Percentiles rank a stretch among this genome's conserved stretches.
These are phyloP conservation scores for Dissoconium aciculare DNA, from an alignment of 2,329 filamentous ascomycete genomes.

Conservation along the genomic window DNA sequence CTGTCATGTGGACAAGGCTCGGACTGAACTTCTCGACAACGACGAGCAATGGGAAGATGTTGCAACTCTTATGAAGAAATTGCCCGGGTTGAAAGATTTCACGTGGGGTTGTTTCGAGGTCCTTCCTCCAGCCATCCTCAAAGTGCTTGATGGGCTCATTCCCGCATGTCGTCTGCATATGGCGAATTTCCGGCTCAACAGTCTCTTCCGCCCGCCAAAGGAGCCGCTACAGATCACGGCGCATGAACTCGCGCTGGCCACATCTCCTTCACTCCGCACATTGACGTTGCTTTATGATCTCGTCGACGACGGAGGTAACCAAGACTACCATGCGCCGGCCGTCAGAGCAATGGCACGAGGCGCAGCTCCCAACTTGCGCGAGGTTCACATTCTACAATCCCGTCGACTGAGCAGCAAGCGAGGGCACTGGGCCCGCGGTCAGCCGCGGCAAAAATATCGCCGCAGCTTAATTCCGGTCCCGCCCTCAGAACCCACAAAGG, in stretches of 20 bases:
- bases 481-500: background rate
- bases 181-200: background rate
- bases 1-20: conserved; percentile 1
- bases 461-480: background rate
- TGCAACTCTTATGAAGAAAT: conserved; percentile 1
- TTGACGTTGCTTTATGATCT: background rate
- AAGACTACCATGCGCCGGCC: conserved; percentile 1
- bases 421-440: background rate
- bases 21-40: background rate
- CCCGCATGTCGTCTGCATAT: conserved; percentile 1
- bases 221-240: background rate
- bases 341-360: conserved; percentile 1
- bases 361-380: conserved; percentile 1
- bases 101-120: background rate
- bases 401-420: background rate
- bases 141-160: background rate
- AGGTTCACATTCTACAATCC: conserved; percentile 1
- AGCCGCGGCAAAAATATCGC: conserved; percentile 1
- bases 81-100: background rate
- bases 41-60: conserved; percentile 1
- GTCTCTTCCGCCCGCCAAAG: background rate
- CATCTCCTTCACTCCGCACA: background rate
- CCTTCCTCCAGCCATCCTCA: background rate
- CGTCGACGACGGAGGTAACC: background rate
- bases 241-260: background rate